Evolutionary conservation across 306 rosid genomes (phyloP).

Genomic region (Prunus dulcis): DNA sequence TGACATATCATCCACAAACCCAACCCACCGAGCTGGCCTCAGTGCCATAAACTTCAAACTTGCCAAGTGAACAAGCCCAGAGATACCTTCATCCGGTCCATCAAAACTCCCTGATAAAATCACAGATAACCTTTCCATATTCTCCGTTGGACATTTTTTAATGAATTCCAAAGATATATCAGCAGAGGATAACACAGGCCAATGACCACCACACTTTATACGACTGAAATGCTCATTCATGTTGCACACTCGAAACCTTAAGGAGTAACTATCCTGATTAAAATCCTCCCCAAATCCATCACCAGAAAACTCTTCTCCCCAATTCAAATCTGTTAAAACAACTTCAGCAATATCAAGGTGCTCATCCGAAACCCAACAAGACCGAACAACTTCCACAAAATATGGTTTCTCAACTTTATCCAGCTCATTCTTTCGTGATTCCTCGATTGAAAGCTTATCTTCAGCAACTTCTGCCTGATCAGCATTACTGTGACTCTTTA

Average conservation of each 20-base stretch:
- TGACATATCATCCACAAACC: slow-evolving; percentile 35
- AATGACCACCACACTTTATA: slow-evolving; percentile 82
- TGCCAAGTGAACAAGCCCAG: slow-evolving; percentile 77
- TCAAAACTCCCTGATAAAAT: slow-evolving; percentile 75
- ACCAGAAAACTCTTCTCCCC: slow-evolving; percentile 52
- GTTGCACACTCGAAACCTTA: slow-evolving; percentile 66
- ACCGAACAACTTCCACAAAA: slow-evolving; percentile 71
- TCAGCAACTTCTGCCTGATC: slow-evolving; percentile 41
- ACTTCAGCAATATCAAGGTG: slow-evolving; percentile 85
- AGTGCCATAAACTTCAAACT: slow-evolving; percentile 71
- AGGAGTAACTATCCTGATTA: slow-evolving; percentile 37
- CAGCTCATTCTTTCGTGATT: slow-evolving; percentile 32
- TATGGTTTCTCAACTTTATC: slow-evolving; percentile 40
- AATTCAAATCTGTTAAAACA: slow-evolving; percentile 52
- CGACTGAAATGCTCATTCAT: slow-evolving; percentile 45
- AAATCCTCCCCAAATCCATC: slow-evolving; percentile 42
- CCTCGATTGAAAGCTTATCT: slow-evolving; percentile 27
- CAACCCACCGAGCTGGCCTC: slow-evolving; percentile 57
- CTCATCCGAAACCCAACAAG: slow-evolving; percentile 49
- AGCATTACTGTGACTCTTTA: slow-evolving; percentile 33
- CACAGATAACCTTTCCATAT: slow-evolving; percentile 41
- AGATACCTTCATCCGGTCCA: slow-evolving; percentile 81
- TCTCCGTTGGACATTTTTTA: slow-evolving; percentile 30
- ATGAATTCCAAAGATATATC: slow-evolving; percentile 68
- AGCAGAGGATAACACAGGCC: slow-evolving; percentile 71